These are phyloP conservation scores for Pyrenochaeta sp. DNA, from an alignment of 2,329 filamentous ascomycete genomes.

Conservation along the genomic window DNA sequence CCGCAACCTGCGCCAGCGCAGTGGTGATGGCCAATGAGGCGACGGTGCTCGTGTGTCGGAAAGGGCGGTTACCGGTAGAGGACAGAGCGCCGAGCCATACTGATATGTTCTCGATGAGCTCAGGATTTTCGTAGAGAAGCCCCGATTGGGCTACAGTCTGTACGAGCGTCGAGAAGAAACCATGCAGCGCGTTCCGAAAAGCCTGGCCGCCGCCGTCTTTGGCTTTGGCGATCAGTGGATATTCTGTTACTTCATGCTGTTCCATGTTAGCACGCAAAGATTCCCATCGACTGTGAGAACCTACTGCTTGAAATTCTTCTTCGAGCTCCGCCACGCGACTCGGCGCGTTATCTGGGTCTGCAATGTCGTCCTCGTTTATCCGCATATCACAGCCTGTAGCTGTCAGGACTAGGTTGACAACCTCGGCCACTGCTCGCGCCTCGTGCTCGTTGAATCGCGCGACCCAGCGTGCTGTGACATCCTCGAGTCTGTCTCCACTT, in stretches of 20 bases:
- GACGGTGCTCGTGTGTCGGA: conserved; percentile 91
- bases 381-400: conserved; percentile 82
- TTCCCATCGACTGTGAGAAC: conserved; percentile 30
- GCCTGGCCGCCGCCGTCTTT: conserved; percentile 78
- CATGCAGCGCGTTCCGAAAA: conserved; percentile 79
- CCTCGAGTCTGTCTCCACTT: conserved; percentile 62
- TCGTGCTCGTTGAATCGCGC: conserved; percentile 64
- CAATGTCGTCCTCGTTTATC: conserved; percentile 83
- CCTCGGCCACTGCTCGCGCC: conserved; percentile 62
- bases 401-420: conserved; percentile 69
- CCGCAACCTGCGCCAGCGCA: conserved; percentile 77
- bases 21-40: conserved; percentile 82
- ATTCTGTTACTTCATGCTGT: conserved; percentile 82
- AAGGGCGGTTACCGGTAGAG: conserved; percentile 84
- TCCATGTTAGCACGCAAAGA: conserved; percentile 16
- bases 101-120: conserved; percentile 86
- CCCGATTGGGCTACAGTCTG: conserved; percentile 83
- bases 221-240: conserved; percentile 85
- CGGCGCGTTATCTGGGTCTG: conserved; percentile 86
- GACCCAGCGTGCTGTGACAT: conserved; percentile 67
- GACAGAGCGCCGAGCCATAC: conserved; percentile 93
- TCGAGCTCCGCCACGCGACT: conserved; percentile 85
- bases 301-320: conserved; percentile 81
- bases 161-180: conserved; percentile 81
- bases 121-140: conserved; percentile 76